These are phyloP conservation scores for Suhomyces taliae DNA, from an alignment of 1,139 yeast genomes.

Conservation along the genomic window DNA sequence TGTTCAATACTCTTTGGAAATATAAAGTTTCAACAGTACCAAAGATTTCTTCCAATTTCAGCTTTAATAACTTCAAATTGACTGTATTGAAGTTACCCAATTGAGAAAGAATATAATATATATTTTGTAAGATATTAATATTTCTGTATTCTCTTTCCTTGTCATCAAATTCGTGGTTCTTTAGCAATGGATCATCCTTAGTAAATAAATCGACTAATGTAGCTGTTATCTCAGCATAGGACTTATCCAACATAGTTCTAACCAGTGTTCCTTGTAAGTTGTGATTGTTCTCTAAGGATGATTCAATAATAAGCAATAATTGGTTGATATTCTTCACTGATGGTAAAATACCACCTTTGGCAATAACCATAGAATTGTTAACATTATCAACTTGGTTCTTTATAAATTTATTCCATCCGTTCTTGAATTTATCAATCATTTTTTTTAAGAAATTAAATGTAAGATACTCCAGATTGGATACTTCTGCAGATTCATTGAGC, in stretches of 20 bases:
- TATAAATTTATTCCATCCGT: constrained; percentile 61
- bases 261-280: constrained; percentile 26
- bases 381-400: constrained; percentile 54
- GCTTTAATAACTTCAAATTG: constrained; percentile 37
- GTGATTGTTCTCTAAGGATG: constrained; percentile 23
- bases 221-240: constrained; percentile 41
- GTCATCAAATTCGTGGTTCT: constrained; percentile 51
- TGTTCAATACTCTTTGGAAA: constrained; percentile 48
- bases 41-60: constrained; percentile 50
- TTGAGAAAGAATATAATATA: constrained; percentile 57
- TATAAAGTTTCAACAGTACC: constrained; percentile 40
- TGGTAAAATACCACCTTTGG: constrained; percentile 44
- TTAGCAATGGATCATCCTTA: constrained; percentile 46
- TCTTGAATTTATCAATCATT: constrained; percentile 50
- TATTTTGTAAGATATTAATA: constrained; percentile 63
- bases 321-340: constrained; percentile 36
- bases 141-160: constrained; percentile 59
- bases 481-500: constrained; percentile 30
- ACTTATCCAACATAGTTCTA: constrained; percentile 37
- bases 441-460: constrained; percentile 51
- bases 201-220: constrained; percentile 38
- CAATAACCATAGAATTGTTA: constrained; percentile 47
- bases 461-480: constrained; percentile 62
- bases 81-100: constrained; percentile 33
- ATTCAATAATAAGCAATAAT: constrained; percentile 36